Evolutionary conservation across 129 eudicot species (phyloP).

Genomic region (Lactuca saligna): DNA sequence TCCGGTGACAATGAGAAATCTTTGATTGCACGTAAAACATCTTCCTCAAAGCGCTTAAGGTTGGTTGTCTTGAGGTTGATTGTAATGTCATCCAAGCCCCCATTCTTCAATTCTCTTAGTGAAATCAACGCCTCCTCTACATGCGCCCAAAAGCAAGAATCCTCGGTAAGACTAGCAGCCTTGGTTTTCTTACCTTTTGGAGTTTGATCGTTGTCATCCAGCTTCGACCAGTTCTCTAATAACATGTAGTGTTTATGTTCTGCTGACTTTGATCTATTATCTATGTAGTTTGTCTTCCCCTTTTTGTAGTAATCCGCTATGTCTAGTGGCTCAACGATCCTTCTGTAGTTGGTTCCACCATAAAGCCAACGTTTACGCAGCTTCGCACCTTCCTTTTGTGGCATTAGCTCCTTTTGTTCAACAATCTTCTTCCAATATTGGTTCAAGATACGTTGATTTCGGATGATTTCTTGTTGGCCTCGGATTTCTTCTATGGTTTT

Average conservation of each 20-base stretch:
- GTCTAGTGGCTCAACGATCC: slow-evolving; percentile 54
- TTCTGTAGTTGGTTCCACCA: slow-evolving; percentile 48
- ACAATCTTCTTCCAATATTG: slow-evolving; percentile 39
- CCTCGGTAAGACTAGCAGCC: slow-evolving; percentile 37
- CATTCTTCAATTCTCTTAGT: slow-evolving; percentile 16
- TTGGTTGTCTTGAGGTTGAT: not conserved
- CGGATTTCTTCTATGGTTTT: slow-evolving; percentile 8
- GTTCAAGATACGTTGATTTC: slow-evolving; percentile 18
- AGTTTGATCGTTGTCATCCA: slow-evolving; percentile 9
- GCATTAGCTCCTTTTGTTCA: slow-evolving; percentile 34
- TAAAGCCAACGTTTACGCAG: slow-evolving; percentile 34
- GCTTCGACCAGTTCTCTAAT: slow-evolving; percentile 45
- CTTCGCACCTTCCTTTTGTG: slow-evolving; percentile 37
- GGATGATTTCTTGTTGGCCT: slow-evolving; percentile 16
- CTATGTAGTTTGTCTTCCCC: slow-evolving; percentile 32
- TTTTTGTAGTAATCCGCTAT: slow-evolving; percentile 44
- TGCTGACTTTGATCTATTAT: slow-evolving; percentile 27
- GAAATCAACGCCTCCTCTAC: slow-evolving; percentile 51
- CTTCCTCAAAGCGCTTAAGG: slow-evolving; percentile 30
- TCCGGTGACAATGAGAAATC: slow-evolving; percentile 29
- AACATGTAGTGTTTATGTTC: slow-evolving; percentile 37
- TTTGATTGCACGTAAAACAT: slow-evolving; percentile 29
- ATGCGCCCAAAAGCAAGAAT: slow-evolving; percentile 55
- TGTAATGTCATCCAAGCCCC: not conserved
- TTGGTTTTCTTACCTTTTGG: slow-evolving; percentile 13